A percentile compares a stretch with the other conserved stretches of the same genome.
Conservation (phyloP, 768 basidiomycete species). For the Mycena haematopus region DNA sequence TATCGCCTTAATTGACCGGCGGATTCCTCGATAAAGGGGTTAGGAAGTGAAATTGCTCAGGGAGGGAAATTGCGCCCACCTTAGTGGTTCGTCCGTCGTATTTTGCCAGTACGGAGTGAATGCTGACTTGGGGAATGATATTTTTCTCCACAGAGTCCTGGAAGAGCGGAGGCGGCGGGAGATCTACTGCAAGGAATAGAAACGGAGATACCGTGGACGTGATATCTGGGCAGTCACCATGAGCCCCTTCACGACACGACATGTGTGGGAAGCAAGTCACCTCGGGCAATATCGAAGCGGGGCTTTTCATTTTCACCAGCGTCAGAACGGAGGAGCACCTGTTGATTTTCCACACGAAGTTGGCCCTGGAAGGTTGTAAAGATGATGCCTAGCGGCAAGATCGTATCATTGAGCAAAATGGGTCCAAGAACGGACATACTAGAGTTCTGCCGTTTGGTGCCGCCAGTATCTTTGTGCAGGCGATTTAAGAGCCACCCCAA, state of each 20-base stretch:
- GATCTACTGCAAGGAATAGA: slow-evolving; percentile 93
- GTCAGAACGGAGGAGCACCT: slow-evolving; percentile 85
- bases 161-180: slow-evolving; percentile 97
- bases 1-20: slow-evolving; percentile 84
- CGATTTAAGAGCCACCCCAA: slow-evolving; percentile 94
- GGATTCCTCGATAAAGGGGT: slow-evolving; percentile 65
- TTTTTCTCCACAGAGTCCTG: slow-evolving; percentile 97
- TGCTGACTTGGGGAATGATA: slow-evolving; percentile 96
- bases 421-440: slow-evolving; percentile 58
- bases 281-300: slow-evolving; percentile 93
- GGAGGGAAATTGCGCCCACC: slow-evolving; percentile 50
- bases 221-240: slow-evolving; percentile 63
- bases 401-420: slow-evolving; percentile 29
- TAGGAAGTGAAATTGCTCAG: slow-evolving; percentile 15
- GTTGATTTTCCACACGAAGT: slow-evolving; percentile 90
- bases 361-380: slow-evolving; percentile 96
- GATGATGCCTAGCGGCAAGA: slow-evolving; percentile 70
- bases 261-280: slow-evolving; percentile 48
- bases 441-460: slow-evolving; percentile 90
- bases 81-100: slow-evolving; percentile 93
- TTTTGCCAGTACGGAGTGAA: slow-evolving; percentile 89
- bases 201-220: slow-evolving; percentile 88
- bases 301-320: slow-evolving; percentile 80
- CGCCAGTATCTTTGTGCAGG: slow-evolving; percentile 91
- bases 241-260: slow-evolving; percentile 19